A percentile compares a stretch with the other conserved stretches of the same genome.
Conservation (phyloP, 805 yeast genomes). For the Saccharomycopsis olivae region DNA sequence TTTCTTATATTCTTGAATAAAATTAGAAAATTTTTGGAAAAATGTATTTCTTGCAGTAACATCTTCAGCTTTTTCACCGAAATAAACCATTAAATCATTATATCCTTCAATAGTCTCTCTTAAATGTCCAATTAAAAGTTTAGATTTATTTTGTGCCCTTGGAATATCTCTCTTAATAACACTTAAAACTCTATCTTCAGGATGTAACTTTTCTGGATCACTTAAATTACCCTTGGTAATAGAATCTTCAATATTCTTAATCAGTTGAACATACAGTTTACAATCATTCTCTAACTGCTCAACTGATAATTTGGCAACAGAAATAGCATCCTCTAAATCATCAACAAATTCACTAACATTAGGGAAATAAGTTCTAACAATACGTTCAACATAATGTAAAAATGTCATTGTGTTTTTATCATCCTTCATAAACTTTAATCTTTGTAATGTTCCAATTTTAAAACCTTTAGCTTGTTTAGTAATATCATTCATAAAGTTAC, state of each 20-base stretch:
- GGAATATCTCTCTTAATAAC: slow-evolving; percentile 44
- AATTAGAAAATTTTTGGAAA: slow-evolving; percentile 50
- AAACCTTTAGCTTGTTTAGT: slow-evolving; percentile 63
- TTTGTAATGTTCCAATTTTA: slow-evolving; percentile 54
- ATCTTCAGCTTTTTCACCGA: slow-evolving; percentile 56
- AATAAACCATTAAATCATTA: slow-evolving; percentile 52
- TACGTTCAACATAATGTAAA: slow-evolving; percentile 63
- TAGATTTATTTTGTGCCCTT: slow-evolving; percentile 43
- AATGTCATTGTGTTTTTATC: slow-evolving; percentile 59
- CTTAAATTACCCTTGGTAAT: slow-evolving; percentile 55
- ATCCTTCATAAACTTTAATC: slow-evolving; percentile 63
- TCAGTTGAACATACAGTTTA: slow-evolving; percentile 38
- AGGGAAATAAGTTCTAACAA: slow-evolving; percentile 55
- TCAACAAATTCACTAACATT: slow-evolving; percentile 50
- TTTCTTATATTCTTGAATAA: slow-evolving; percentile 48
- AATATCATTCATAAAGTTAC: slow-evolving; percentile 70
- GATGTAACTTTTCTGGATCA: slow-evolving; percentile 52
- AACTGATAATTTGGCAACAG: slow-evolving; percentile 49
- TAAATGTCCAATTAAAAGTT: slow-evolving; percentile 40
- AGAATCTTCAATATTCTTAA: slow-evolving; percentile 42
- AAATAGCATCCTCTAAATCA: slow-evolving; percentile 43
- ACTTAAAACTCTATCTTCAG: slow-evolving; percentile 48
- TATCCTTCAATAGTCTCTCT: slow-evolving; percentile 40
- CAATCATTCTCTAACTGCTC: slow-evolving; percentile 55
- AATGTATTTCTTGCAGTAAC: slow-evolving; percentile 47